Base-by-base conservation (phyloP, 2,329 filamentous ascomycete species). In the Phaeosphaeria sp. region DNA sequence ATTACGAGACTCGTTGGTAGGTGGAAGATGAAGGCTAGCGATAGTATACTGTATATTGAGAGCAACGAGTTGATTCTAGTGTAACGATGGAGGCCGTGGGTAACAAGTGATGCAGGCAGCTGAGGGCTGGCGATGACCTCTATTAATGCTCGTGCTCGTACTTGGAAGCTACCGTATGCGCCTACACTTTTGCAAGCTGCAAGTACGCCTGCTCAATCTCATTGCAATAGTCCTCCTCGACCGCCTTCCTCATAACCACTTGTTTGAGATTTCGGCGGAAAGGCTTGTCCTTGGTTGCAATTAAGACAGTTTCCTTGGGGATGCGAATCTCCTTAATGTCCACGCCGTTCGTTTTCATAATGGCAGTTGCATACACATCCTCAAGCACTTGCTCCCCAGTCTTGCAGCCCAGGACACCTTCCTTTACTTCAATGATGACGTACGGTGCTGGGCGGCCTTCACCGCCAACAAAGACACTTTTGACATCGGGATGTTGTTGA, bases 201-300 rank as follows among this genome's bases (percentile, higher is more conserved):
- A 42, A 9, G 42, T 65, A 67, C 36, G 57, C 65, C 42, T 62
- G 50, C 54, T 65, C 61, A 27, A 68, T 65, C n/a, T 67, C 64
- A 20, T 56, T 52, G 5, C 21, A 36, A 48, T 67, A 65, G 25
- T 61, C 62, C 51, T 64, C 51, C 51, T 68, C 60, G 17, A 66
- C 58, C 41, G 55, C 62, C 39, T 56, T 67, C 30, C 62, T 54
- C 52, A 55, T 33, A 3, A 68, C 44, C 17, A 54, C 47, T 23
- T 59, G 55, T 46, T 69, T 69, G 7, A 46, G 30, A n/a, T 39
- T 66, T 33, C 56, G 48, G 13, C 58, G 56, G 20, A 64, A 63
- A 17, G 55, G 58, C 46, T 68, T 67, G 20, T 59, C 54, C 7
- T 52, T 59, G 44, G 59, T 63, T 21, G 55, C 55, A 15, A 62